Evolutionary conservation across 768 basidiomycete species (phyloP), one percentile per base, ranked within the genome.

Genomic region (Russula olivacea): DNA sequence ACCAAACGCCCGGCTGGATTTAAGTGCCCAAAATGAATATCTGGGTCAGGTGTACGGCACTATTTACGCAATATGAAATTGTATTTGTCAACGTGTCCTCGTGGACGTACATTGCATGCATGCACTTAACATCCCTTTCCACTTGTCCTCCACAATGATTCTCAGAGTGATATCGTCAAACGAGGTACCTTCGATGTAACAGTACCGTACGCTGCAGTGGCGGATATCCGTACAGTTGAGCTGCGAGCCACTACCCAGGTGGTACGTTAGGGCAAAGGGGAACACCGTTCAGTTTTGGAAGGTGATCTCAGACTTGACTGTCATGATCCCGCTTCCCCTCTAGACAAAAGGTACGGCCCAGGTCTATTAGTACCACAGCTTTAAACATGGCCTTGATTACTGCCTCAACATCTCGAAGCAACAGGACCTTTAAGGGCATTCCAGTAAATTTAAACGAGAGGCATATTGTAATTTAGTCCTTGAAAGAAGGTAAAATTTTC

Each of bases 1-100:
- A 59, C 59, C 63, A 54, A 32, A 58, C 62, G 58, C 62, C 53
- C 48, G 47, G 28, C 36, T 14, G 15, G 1, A 23, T 38, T 6
- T 56, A 17, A 40, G 57, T 7, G 11, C 21, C 17, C 8, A n/a
- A 34, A 38, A 30, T 48, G n/a, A 21, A 10, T 1, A 10, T 30
- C 19, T 36, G 52, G 52, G 19, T 52, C 59, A 40, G 8, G 43
- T 19, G 43, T 32, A 63, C 52, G 62, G 57, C 45, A 32, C 19
- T 23, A n/a, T n/a, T n/a, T n/a, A n/a, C 21, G 55, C 14, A n/a
- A 51, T 52, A 38, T n/a, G 55, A 34, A 62, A 21, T 30, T 2
- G 7, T 34, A 34, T 45, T 36, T 14, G 36, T 45, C 40, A 3
- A 7, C 28, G n/a, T n/a, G n/a, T n/a, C n/a, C n/a, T n/a, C n/a